Evolutionary conservation across 768 basidiomycete species (phyloP).

Genomic region (Phylloporus scabripes): DNA sequence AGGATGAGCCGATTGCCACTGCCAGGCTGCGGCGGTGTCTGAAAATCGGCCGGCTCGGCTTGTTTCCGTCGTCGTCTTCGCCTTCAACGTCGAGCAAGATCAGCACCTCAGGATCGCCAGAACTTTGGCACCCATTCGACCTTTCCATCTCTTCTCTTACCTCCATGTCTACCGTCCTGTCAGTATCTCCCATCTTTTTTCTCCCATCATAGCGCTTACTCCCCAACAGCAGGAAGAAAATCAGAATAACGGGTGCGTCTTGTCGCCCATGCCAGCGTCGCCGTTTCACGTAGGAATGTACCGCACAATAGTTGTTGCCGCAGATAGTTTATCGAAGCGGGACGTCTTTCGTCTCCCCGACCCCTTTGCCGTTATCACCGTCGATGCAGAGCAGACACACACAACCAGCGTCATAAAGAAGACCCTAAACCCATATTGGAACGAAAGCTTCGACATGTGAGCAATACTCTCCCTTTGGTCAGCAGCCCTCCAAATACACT

Average conservation of each 20-base stretch:
- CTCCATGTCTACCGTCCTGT: constrained; percentile 30
- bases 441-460: constrained; percentile 96
- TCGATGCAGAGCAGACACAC: constrained; percentile 95
- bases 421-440: constrained; percentile 94
- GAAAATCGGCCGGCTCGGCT: constrained; percentile 20
- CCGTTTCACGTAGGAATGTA: neutral
- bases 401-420: constrained; percentile 97
- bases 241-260: constrained; percentile 66
- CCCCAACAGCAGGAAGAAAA: constrained; percentile 53
- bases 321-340: constrained; percentile 88
- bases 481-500: neutral
- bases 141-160: neutral
- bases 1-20: constrained; percentile 2
- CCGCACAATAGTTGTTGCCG: constrained; percentile 73
- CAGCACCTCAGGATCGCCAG: neutral
- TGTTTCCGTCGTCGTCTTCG: constrained; percentile 10
- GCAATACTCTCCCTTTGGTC: constrained; percentile 19
- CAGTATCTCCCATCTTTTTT: constrained; percentile 7
- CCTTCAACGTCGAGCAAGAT: constrained; percentile 12
- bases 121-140: neutral
- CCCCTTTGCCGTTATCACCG: constrained; percentile 97
- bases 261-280: neutral
- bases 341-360: constrained; percentile 96
- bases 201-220: constrained; percentile 9
- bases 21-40: constrained; percentile 24